These are phyloP conservation scores for Fraxinus xanthoxyloides DNA, from an alignment of 305 asterid species.

Conservation along the genomic window DNA sequence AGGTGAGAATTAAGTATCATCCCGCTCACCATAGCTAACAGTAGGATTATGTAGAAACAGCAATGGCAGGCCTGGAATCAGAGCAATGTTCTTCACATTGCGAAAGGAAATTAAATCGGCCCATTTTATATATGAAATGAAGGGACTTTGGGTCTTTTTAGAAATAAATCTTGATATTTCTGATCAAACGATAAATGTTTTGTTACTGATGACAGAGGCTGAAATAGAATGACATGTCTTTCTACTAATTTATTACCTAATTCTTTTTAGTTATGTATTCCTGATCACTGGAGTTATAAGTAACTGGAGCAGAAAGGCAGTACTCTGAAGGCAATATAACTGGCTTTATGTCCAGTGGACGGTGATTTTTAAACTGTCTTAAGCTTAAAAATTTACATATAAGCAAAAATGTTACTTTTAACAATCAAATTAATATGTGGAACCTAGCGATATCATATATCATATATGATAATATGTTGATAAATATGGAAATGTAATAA, in stretches of 20 bases:
- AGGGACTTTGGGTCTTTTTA: not conserved
- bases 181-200: not conserved
- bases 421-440: not conserved
- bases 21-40: not conserved
- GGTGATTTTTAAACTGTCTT: not conserved
- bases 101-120: not conserved
- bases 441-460: not conserved
- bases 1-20: slow-evolving; percentile 33
- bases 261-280: not conserved
- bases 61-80: not conserved
- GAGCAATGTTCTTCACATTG: not conserved
- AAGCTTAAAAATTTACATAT: not conserved
- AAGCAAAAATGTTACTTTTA: not conserved
- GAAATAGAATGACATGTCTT: not conserved
- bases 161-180: not conserved
- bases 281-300: not conserved
- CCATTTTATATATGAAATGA: not conserved
- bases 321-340: not conserved
- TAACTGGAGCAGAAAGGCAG: not conserved
- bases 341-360: not conserved
- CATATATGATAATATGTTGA: not conserved
- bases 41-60: not conserved
- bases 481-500: not conserved
- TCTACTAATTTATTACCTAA: not conserved
- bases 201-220: not conserved